Evolutionary conservation across 352 stramenopile species (phyloP).

Genomic region (Plasmopara muralis): DNA sequence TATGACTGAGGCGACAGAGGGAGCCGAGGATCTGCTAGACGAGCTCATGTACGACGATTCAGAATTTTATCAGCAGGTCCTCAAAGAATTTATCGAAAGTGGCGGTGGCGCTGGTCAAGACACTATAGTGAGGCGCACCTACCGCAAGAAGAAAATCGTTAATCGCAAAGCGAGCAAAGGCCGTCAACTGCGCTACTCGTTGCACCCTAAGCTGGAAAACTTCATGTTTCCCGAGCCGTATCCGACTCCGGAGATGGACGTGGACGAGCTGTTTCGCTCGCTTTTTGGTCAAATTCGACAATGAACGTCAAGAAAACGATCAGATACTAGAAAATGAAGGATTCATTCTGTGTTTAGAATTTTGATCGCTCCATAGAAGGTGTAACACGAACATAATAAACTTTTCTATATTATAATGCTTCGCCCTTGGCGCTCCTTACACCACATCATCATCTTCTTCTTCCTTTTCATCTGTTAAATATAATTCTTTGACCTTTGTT

Average conservation of each 20-base stretch:
- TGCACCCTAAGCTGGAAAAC: conserved; percentile 85
- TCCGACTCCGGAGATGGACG: conserved; percentile 65
- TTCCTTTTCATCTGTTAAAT: conserved; percentile 54
- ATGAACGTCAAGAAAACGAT: conserved; percentile 16
- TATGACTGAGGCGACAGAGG: conserved; percentile 28
- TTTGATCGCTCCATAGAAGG: neutral
- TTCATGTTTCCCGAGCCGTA: conserved; percentile 88
- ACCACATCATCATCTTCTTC: conserved; percentile 84
- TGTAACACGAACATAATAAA: too few species aligned
- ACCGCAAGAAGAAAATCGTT: conserved; percentile 84
- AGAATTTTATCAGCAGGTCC: conserved; percentile 84
- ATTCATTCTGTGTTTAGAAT: conserved; percentile 5
- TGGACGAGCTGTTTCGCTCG: conserved; percentile 80
- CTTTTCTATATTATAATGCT: too few species aligned
- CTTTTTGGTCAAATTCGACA: conserved; percentile 67
- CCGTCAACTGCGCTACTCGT: conserved; percentile 72
- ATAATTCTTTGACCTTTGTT: conserved; percentile 50
- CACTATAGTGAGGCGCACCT: conserved; percentile 42
- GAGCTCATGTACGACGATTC: conserved; percentile 85
- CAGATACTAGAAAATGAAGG: conserved; percentile 17
- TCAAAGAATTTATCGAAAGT: conserved; percentile 86
- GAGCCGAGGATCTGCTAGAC: conserved; percentile 47
- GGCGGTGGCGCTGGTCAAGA: conserved; percentile 48
- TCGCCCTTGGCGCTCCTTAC: conserved; percentile 23
- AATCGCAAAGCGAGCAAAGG: conserved; percentile 87